Conservation (phyloP, 2,329 filamentous ascomycete species). For the Xylariaceae sp. region DNA sequence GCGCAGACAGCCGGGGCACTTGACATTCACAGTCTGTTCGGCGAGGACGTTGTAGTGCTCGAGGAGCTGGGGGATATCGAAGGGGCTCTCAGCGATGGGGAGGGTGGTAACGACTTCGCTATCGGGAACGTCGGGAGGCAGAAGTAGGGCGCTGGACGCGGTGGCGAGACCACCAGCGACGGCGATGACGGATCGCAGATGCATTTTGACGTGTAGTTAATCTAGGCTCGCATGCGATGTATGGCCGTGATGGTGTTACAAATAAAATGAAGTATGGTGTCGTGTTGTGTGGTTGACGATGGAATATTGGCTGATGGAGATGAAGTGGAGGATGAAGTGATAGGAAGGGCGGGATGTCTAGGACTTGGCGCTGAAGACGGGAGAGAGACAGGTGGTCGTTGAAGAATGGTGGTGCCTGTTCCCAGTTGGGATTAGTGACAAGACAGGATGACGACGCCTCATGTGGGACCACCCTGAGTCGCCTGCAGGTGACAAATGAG, state of each 20-base stretch:
- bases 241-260: background rate
- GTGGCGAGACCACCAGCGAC: conserved; percentile 34
- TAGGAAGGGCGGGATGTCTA: too few species aligned
- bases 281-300: background rate
- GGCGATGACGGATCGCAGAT: conserved; percentile 31
- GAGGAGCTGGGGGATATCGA: conserved; percentile 9
- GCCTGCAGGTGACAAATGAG: too few species aligned
- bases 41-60: conserved; percentile 13
- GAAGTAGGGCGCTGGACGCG: conserved; percentile 30
- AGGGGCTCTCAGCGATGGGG: conserved; percentile 21
- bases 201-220: conserved; percentile 24
- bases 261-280: background rate
- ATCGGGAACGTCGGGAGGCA: conserved; percentile 28
- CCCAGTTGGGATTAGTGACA: too few species aligned
- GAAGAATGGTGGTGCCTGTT: too few species aligned
- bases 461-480: too few species aligned
- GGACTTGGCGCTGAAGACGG: too few species aligned
- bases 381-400: too few species aligned
- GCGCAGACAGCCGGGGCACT: conserved; percentile 28
- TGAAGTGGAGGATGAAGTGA: too few species aligned
- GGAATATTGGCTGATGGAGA: too few species aligned
- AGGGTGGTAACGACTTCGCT: conserved; percentile 26
- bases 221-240: background rate
- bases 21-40: conserved; percentile 24
- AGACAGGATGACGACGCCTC: too few species aligned